Evolutionary conservation across 2,329 filamentous ascomycete species (phyloP), one percentile per base, ranked within the genome.

Genomic region (Aspergillus pseudotamarii): DNA sequence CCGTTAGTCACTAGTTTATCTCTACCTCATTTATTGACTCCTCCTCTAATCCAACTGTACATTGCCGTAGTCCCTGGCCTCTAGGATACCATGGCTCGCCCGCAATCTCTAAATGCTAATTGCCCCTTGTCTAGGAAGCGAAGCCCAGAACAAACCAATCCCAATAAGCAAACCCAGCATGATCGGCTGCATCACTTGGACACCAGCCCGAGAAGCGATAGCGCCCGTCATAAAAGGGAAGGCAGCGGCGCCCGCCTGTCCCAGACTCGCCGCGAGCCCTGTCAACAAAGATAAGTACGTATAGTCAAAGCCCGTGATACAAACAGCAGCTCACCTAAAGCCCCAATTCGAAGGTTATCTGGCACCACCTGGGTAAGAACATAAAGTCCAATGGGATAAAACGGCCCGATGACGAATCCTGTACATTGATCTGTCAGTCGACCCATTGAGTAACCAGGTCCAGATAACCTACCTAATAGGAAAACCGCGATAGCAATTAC

Each of bases 391-490:
- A 71, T 68, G 12, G 69, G 69, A 58, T 71, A 71, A 48, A 70
- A 68, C 6, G 69, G 69, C 6, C 69, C 69, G 21, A 70, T 69
- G 56, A 71, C 67, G 38, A 71, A 71, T 36, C 69, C 69, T 71
- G 36, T 21, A 32, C 32, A 59, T 48, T 28, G 21, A 38, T 34
- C 2, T 2, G 12, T 48, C 21, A 48, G 8, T 14, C 14, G 16
- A 45, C 14, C 28, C n/a, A 34, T 30, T 3, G 16, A 23, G 21
- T 3, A 19, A 48, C 30, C 21, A 26, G 23, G 23, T 3, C 14
- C 3, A 55, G 19, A 19, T 16, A 48, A 23, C 69, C 16, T 43
- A 71, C 69, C 69, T 58, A 71, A 51, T 30, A 71, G 57, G 38
- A 67, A 71, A 41, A 70, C 65, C 14, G 68, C 67, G 30, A 71